Evolutionary conservation across 108 stramenopile species (phyloP).

Genomic region (Discostella pseudostelligera): DNA sequence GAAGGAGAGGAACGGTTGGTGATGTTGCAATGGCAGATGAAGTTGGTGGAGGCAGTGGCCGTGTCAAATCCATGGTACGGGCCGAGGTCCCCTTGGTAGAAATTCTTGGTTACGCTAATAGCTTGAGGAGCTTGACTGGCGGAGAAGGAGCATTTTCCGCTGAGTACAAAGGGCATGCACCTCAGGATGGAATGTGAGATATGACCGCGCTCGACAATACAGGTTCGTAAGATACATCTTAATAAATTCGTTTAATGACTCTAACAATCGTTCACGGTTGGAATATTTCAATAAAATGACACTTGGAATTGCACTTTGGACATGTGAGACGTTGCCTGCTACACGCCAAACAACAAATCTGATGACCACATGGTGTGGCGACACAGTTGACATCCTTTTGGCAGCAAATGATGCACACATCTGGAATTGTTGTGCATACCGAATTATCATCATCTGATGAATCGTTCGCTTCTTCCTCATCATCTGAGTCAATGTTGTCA

Average conservation of each 20-base stretch:
- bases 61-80: slow-evolving; percentile 65
- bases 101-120: slow-evolving; percentile 87
- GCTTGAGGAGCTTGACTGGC: slow-evolving; percentile 77
- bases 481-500: slow-evolving; percentile 1
- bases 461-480: slow-evolving; percentile 22
- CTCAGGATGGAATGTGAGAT: slow-evolving; percentile 6
- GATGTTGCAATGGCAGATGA: slow-evolving; percentile 73
- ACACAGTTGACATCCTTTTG: slow-evolving; percentile 68
- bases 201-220: too few species aligned
- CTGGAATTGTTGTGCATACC: slow-evolving; percentile 32
- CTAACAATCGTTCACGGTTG: slow-evolving; percentile 50
- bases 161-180: slow-evolving; percentile 79
- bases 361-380: slow-evolving; percentile 82
- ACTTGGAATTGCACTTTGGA: slow-evolving; percentile 60
- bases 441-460: slow-evolving; percentile 20
- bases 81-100: slow-evolving; percentile 85
- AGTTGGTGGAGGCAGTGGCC: slow-evolving; percentile 18
- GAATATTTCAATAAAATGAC: slow-evolving; percentile 72
- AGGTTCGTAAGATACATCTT: background rate
- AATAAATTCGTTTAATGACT: too few species aligned
- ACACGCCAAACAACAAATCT: slow-evolving; percentile 69
- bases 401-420: slow-evolving; percentile 66
- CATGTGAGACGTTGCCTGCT: slow-evolving; percentile 50
- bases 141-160: slow-evolving; percentile 85
- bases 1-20: slow-evolving; percentile 75